A percentile compares a stretch with the other conserved stretches of the same genome.
phyloP scores from a whole-genome alignment of 2,329 filamentous ascomycete genomes.

The Stagonosporopsis vannaccii region DNA sequence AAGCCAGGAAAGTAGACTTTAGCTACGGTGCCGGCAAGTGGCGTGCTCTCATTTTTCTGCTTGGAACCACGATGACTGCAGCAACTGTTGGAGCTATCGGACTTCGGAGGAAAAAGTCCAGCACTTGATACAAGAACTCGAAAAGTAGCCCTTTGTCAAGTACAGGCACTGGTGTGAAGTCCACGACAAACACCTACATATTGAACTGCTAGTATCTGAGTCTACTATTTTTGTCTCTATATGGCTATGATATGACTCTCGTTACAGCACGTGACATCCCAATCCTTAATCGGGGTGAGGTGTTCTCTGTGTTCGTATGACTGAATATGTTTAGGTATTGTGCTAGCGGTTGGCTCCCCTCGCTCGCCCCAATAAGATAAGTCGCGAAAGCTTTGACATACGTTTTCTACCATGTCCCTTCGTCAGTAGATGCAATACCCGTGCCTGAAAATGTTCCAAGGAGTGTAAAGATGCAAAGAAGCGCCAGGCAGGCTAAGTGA shows the following conservation, averaged over 20 bases:
- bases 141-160: background rate
- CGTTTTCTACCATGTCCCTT: background rate
- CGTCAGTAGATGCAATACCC: background rate
- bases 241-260: no score
- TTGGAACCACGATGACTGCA: background rate
- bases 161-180: no score
- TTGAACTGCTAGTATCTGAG: background rate
- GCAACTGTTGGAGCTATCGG: background rate
- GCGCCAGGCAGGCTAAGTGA: background rate
- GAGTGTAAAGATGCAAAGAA: background rate
- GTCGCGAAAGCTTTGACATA: background rate
- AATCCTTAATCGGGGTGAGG: no score
- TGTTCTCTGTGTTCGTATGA: no score
- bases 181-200: background rate
- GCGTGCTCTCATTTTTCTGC: background rate
- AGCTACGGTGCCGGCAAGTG: slow-evolving; percentile 1
- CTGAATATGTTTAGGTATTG: no score
- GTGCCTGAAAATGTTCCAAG: background rate
- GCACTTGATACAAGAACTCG: background rate
- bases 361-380: background rate
- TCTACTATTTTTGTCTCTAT: no score
- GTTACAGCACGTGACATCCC: no score
- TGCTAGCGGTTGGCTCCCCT: no score
- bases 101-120: background rate
- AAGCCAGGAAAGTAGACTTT: background rate